These are phyloP conservation scores for Fusarium humuli DNA, from an alignment of 2,329 filamentous ascomycete species.

Conservation along the genomic window DNA sequence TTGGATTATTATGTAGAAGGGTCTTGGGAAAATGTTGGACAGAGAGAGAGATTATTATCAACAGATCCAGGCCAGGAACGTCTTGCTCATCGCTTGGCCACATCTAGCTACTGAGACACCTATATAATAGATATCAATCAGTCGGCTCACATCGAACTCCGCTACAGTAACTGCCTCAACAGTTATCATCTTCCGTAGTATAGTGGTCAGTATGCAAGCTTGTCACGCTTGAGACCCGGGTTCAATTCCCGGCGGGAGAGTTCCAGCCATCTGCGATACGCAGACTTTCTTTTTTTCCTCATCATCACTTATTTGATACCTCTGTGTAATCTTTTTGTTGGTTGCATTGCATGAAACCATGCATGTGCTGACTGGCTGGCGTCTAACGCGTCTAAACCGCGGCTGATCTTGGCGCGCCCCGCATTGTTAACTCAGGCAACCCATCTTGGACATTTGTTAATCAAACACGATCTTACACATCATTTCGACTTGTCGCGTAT, in stretches of 20 bases:
- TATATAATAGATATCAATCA: rapidly evolving
- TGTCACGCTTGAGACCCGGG: slow-evolving; percentile 33
- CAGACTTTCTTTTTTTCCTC: slow-evolving; percentile 3
- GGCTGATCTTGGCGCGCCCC: slow-evolving; percentile 19
- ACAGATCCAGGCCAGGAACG: too few species aligned
- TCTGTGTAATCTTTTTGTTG: not conserved
- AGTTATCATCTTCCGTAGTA: slow-evolving; percentile 19
- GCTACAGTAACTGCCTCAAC: not conserved
- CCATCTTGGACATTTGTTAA: slow-evolving; percentile 12
- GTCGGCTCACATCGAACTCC: not conserved
- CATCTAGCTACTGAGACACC: not conserved
- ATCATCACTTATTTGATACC: not conserved
- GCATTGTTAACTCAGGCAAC: slow-evolving; percentile 13
- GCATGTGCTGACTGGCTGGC: not conserved
- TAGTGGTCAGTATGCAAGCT: slow-evolving; percentile 36
- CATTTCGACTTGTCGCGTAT: not conserved
- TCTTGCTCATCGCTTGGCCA: not conserved
- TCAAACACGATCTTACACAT: slow-evolving; percentile 11
- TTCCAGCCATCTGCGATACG: slow-evolving; percentile 18
- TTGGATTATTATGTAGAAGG: not conserved
- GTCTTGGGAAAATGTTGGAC: not conserved
- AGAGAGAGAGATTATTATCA: not conserved
- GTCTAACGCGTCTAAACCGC: slow-evolving; percentile 13
- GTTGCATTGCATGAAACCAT: not conserved
- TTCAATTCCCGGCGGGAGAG: slow-evolving; percentile 35